Conservation (phyloP, 768 basidiomycete species). For the Dioszegia crocea region DNA sequence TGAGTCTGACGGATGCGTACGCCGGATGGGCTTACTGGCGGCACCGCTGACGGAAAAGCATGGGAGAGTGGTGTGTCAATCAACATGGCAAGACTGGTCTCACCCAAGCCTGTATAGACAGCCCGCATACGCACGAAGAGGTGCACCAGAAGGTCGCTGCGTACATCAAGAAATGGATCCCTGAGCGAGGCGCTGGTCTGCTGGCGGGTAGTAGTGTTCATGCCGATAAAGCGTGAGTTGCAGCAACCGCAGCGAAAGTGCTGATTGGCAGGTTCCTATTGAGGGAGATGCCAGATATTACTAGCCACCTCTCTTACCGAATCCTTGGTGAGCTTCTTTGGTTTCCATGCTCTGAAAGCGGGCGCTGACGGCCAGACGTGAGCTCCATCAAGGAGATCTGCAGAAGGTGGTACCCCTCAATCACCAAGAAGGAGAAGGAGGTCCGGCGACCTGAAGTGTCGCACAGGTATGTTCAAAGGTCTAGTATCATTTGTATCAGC, state of each 20-base stretch:
- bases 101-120: constrained; percentile 70
- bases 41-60: constrained; percentile 54
- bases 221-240: constrained; percentile 57
- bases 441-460: constrained; percentile 23
- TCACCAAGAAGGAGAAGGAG: constrained; percentile 17
- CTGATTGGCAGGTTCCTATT: constrained; percentile 45
- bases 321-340: constrained; percentile 44
- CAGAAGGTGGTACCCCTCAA: constrained; percentile 48
- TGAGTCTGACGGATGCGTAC: constrained; percentile 45
- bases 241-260: constrained; percentile 20
- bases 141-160: constrained; percentile 63
- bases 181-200: constrained; percentile 49
- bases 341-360: background rate
- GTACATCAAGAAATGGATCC: constrained; percentile 84
- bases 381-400: constrained; percentile 49
- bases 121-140: constrained; percentile 60
- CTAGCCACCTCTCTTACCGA: constrained; percentile 56
- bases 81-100: constrained; percentile 82
- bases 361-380: constrained; percentile 36
- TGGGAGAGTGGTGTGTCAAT: constrained; percentile 80
- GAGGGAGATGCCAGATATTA: constrained; percentile 73
- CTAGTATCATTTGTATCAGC: background rate
- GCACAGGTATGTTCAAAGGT: constrained; percentile 26
- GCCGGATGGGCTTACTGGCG: background rate
- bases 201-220: constrained; percentile 81